Evolutionary conservation across 345 rosid genomes (phyloP), one percentile per base, ranked within the genome.

Genomic region (Angophora floribunda): DNA sequence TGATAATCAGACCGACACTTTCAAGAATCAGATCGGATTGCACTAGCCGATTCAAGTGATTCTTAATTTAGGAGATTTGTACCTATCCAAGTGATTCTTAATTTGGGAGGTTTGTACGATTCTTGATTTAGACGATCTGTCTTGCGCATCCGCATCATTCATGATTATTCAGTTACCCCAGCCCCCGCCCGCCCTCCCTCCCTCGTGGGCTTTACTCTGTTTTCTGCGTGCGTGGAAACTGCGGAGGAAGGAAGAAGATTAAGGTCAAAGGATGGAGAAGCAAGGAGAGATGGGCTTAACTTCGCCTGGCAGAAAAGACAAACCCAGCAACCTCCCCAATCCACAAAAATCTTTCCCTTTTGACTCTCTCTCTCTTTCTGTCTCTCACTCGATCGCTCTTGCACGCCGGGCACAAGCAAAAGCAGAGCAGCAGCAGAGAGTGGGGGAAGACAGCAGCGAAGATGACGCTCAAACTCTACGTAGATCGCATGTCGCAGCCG

Each of bases 401-500:
- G 45, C 24, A 16, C 6, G 6, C 19, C 24, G 6, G 45, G 70
- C 86, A 85, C 9, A 87, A 47, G 75, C 52, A 57, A 85, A 86
- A 52, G 65, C 86, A n/a, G n/a, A n/a, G n/a, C n/a, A n/a, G n/a
- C n/a, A n/a, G n/a, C n/a, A 13, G 61, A 55, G 61, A 13, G 75
- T 32, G 16, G 87, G 52, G 26, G 17, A 28, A 52, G 14, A 36
- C 49, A 85, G 61, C 61, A 75, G n/a, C 28, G 44, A 85, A 88
- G 90, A 95, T 94, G 99, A 91, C 82, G 95, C 94, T 97, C 85
- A 95, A 96, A 92, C 93, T 97, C 6, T 96, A 94, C 55, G 94
- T 87, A 4, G 96, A 97, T 89, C 95, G 96, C 12, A 89, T 94
- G 94, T 97, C 98, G 28, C 97, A 96, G 93, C 99, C 99, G 16